Evolutionary conservation across 306 rosid species (phyloP), one percentile per base, ranked within the genome.

Genomic region (Notholithocarpus densiflorus): DNA sequence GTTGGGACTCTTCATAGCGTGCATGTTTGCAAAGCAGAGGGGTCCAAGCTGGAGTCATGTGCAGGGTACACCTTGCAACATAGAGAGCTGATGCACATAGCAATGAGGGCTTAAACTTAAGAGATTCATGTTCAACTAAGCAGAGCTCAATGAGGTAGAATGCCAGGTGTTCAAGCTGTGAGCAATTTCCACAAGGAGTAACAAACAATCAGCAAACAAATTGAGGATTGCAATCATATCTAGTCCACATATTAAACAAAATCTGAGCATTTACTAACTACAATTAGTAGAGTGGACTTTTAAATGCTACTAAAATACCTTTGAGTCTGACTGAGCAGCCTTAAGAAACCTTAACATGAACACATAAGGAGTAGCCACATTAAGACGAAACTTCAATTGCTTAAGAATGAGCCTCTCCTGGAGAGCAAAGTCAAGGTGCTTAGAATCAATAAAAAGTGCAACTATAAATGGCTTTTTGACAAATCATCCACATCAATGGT

Each of bases 331-430:
- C 84, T 84, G 95, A 68, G 94, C 89, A 73, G 98, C 98, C 89
- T 92, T 95, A 62, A 92, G 93, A 85, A 95, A 92, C 81, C 98
- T 91, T 87, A 91, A 81, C 97, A 92, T 83, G 57, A 92, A 95
- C 79, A 92, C 95, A 75, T 92, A 95, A n/a, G 90, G 95, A 76
- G 97, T 95, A 51, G 98, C 96, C 43, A 87, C 26, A 76, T 91
- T 92, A 54, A 95, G 86, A 45, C 96, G 95, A 78, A 95, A 95
- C 84, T 95, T 89, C 72, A 92, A 73, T 71, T 81, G 88, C 77
- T 84, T 89, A 20, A 95, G 94, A 81, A 95, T 85, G 21, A 84
- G 88, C 81, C 87, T 89, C 84, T 94, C 98, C 98, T 94, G 92
- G 62, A 81, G 68, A 81, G 77, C 14, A 79, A 74, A 80, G 79